Evolutionary conservation across 208 protist genomes (phyloP), one percentile per base, ranked within the genome.

Genomic region (Strigomonas culicis): DNA sequence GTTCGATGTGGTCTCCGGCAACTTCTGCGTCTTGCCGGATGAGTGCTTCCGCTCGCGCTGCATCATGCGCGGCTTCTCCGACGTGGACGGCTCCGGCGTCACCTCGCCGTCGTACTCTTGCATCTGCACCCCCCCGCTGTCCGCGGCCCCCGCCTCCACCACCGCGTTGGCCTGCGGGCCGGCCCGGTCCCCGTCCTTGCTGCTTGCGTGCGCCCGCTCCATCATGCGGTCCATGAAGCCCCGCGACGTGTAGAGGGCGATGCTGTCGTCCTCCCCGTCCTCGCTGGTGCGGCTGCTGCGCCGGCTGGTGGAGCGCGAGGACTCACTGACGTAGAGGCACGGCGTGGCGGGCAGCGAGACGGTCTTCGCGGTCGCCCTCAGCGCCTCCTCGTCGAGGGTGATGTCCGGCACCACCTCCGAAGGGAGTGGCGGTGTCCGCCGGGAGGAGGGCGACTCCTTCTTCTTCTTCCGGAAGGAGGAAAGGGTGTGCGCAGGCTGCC

Each of bases 91-190:
- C 27, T 11, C 6, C 0, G 61, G 52, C 19, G 24, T 34, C 24
- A 51, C 41, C 7, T n/a, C 28, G 17, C 60, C 41, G 19, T 53
- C 50, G 19, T 36, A 4, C 11, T 59, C 68, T 46, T 50, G 28
- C 56, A 60, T 56, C 46, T 59, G 27, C 2, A 62, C 30, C 0
- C 58, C 58, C 25, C 44, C 68, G 46, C 49, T 30, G 24, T 41
- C 67, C 8, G 6, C 44, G 30, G 15, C 39, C n/a, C 6, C 19
- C 25, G 31, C 1, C 17, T 55, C 22, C 2, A 21, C 22, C 15
- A 11, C 44, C 24, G 52, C 57, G 55, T 67, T 59, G 13, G 61
- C n/a, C n/a, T n/a, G n/a, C n/a, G n/a, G n/a, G n/a, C n/a, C n/a
- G n/a, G n/a, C n/a, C n/a, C n/a, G n/a, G n/a, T n/a, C n/a, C n/a